Base-by-base conservation (phyloP, 805 yeast genomes). In the Lipomyces kockii region DNA sequence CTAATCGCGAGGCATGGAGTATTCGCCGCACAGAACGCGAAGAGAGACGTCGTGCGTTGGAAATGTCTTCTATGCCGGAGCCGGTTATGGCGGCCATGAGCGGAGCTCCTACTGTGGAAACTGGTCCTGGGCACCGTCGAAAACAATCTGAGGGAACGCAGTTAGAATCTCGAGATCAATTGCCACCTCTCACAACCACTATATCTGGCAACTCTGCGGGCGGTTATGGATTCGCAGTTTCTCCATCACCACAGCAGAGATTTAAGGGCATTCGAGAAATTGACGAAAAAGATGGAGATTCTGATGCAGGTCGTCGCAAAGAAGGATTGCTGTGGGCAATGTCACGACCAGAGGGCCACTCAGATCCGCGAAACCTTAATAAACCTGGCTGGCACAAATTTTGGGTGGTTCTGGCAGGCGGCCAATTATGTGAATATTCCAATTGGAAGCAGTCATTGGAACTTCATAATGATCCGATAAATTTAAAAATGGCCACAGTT, bases 381-480 rank as follows among this genome's bases (percentile, higher is more conserved):
- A 79, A 79, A 62, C 73, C 76, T 12, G 81, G 80, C 2, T 92
- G 97, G 97, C 96, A 91, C 76, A 91, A 91, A 74, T 92, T 89
- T 76, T 90, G 97, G 93, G 90, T 92, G 0, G 90, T 87, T 0
- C 80, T 91, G 60, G 83, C 85, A 14, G 85, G 86, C n/a, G 92
- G 94, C 1, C 84, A 82, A 66, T 79, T 92, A 54, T 81, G 83
- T 56, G 95, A 91, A 74, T 91, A 85, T 75, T 83, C 89, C 57
- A 92, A 91, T 77, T 92, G 97, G 95, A 84, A 93, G 72, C 85
- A 83, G 64, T 91, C 91, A 25, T 80, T 81, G 22, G 84, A 83
- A 37, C 81, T 87, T 20, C 85, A 90, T 69, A 84, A 86, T 69
- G 83, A 83, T 25, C 92, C 95, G 2, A 85, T 92, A 14, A 90